A percentile compares a stretch with the other conserved stretches of the same genome.
phyloP scores from a whole-genome alignment of 148 eudicot genomes.

The Pouteria glomerata region DNA sequence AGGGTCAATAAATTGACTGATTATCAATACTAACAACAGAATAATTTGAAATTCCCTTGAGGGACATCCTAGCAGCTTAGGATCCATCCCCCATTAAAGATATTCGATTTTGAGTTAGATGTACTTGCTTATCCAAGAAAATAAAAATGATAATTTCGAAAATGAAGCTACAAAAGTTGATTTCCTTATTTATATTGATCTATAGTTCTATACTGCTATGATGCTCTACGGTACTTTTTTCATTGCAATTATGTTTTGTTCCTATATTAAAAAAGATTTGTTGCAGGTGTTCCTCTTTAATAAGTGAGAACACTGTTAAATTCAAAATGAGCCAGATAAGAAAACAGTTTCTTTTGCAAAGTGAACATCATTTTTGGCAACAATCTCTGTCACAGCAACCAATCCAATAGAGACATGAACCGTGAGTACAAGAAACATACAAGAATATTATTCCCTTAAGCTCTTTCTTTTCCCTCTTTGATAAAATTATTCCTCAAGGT shows the following conservation, averaged over 20 bases:
- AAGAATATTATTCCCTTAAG: not conserved
- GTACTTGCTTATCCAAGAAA: no score
- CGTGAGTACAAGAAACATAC: not conserved
- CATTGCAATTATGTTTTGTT: not conserved
- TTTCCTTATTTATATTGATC: not conserved
- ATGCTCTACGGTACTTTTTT: not conserved
- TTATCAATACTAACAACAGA: not conserved
- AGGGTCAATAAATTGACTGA: no score
- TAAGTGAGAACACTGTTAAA: not conserved
- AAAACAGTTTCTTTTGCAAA: not conserved
- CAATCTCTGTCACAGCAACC: not conserved
- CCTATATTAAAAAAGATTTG: not conserved
- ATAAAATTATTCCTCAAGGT: not conserved
- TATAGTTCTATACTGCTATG: not conserved
- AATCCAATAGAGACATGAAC: constrained; percentile 5
- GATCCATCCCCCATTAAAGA: no score
- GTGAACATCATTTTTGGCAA: not conserved
- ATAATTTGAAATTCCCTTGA: no score
- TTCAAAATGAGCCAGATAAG: not conserved
- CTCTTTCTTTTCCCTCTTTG: no score
- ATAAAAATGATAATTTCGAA: no score
- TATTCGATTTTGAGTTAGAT: no score
- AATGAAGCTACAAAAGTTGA: not conserved
- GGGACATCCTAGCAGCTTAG: no score
- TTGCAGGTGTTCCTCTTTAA: not conserved